Conservation (phyloP, 208 protist species). For the Lotmaria passim region DNA sequence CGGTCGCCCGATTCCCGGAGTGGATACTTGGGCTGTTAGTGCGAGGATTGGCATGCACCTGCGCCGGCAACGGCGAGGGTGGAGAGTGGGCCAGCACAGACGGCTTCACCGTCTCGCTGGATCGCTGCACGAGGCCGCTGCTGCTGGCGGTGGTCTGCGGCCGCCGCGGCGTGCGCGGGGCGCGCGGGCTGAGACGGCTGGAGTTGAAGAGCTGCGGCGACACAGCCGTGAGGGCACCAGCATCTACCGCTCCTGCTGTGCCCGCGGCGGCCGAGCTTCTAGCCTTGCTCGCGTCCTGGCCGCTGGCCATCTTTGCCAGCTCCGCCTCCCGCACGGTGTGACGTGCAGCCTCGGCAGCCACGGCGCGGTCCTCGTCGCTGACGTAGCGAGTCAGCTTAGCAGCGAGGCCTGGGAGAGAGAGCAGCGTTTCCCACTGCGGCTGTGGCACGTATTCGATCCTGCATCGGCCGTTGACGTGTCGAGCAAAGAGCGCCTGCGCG, state of each 20-base stretch:
- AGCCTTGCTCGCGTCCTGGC: neutral
- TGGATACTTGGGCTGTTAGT: neutral
- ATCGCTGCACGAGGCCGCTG: neutral
- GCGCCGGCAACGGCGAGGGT: neutral
- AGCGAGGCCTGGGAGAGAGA: constrained; percentile 5
- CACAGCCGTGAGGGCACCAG: neutral
- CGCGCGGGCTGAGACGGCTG: constrained; percentile 6
- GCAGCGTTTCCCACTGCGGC: constrained; percentile 27
- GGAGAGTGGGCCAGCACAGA: neutral
- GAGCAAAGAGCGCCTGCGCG: constrained; percentile 21
- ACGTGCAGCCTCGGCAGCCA: constrained; percentile 14
- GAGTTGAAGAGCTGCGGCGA: neutral
- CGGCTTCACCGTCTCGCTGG: constrained; percentile 2
- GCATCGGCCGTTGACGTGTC: constrained; percentile 6
- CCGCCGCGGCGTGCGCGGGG: constrained; percentile 16
- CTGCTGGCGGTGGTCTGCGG: neutral
- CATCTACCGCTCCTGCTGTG: neutral
- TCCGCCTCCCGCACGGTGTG: constrained; percentile 4
- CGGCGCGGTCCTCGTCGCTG: constrained; percentile 3
- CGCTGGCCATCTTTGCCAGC: neutral
- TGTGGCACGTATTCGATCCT: constrained; percentile 4
- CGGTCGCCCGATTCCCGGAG: too few species aligned
- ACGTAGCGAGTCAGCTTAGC: constrained; percentile 5
- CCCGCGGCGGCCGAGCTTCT: too few species aligned
- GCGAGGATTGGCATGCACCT: neutral